Evolutionary conservation across 306 rosid species (phyloP).

Genomic region (Hippophae rhamnoides): DNA sequence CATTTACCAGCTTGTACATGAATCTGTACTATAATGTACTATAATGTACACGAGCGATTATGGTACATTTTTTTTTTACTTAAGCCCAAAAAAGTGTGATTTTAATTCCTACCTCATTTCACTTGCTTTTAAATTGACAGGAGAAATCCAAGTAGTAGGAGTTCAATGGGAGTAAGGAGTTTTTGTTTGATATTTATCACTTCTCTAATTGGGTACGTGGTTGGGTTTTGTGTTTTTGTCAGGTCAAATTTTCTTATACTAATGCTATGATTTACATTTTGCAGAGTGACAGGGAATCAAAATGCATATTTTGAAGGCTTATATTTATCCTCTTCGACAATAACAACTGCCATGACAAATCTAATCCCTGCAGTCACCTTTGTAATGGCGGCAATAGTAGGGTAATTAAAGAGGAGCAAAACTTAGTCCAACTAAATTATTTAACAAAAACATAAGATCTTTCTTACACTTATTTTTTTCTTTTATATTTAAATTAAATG

Average conservation of each 20-base stretch:
- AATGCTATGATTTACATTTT: background rate
- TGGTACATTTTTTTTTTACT: background rate
- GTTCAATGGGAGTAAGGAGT: constrained; percentile 35
- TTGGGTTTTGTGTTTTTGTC: background rate
- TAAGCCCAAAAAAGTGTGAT: background rate
- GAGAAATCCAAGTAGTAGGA: constrained; percentile 25
- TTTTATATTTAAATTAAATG: too few relatives aligned
- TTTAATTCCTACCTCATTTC: constrained; percentile 1
- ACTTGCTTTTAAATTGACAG: constrained; percentile 17
- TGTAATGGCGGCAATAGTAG: constrained; percentile 42
- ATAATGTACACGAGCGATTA: too few relatives aligned
- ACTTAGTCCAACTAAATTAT: too few relatives aligned
- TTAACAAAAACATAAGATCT: too few relatives aligned
- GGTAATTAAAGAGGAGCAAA: constrained; percentile 17
- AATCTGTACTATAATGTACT: too few relatives aligned
- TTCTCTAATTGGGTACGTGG: constrained; percentile 48
- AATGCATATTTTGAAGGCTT: constrained; percentile 59
- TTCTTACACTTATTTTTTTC: too few relatives aligned
- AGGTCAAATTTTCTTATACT: background rate
- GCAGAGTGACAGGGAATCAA: constrained; percentile 57
- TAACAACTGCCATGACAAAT: constrained; percentile 57
- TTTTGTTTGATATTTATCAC: constrained; percentile 41
- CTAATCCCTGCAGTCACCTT: constrained; percentile 57
- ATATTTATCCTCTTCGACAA: constrained; percentile 48
- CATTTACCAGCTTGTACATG: too few relatives aligned